phyloP scores from a whole-genome alignment of 2,329 filamentous ascomycete genomes.

The Alternaria viburni region DNA sequence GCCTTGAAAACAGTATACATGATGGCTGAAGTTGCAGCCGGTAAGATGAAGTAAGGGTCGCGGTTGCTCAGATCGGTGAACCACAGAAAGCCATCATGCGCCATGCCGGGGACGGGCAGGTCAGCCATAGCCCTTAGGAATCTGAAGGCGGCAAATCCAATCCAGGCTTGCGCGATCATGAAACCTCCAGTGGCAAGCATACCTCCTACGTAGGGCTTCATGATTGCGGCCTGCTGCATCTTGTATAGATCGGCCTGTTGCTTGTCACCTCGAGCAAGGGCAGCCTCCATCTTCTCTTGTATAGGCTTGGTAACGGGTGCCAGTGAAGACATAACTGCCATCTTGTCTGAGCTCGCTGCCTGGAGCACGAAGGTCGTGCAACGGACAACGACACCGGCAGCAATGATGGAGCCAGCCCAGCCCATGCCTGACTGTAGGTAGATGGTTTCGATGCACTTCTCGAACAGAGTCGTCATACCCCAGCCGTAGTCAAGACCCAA shows the following conservation, averaged over 20 bases:
- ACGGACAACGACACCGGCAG: constrained; percentile 70
- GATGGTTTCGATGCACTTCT: constrained; percentile 81
- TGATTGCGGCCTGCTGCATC: constrained; percentile 58
- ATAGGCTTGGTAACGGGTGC: constrained; percentile 64
- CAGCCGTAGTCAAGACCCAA: constrained; percentile 88
- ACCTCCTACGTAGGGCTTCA: constrained; percentile 46
- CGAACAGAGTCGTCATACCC: constrained; percentile 75
- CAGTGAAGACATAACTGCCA: constrained; percentile 67
- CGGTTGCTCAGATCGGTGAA: constrained; percentile 74
- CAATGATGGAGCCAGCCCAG: constrained; percentile 80
- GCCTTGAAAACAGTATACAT: constrained; percentile 67
- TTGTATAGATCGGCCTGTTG: constrained; percentile 45
- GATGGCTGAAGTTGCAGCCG: constrained; percentile 63
- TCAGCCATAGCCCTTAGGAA: constrained; percentile 74
- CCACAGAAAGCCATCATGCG: constrained; percentile 76
- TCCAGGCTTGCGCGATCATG: constrained; percentile 67
- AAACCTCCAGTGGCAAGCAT: constrained; percentile 56
- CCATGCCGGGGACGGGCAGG: constrained; percentile 81
- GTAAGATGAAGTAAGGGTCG: constrained; percentile 82
- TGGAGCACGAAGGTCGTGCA: constrained; percentile 66
- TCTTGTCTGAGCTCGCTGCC: constrained; percentile 65
- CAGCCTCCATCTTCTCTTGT: constrained; percentile 60
- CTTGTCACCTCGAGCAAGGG: constrained; percentile 54
- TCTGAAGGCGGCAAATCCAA: constrained; percentile 83
- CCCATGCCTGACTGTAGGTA: constrained; percentile 77